phyloP scores from a whole-genome alignment of 352 stramenopile species.

The Bremia lactucae region DNA sequence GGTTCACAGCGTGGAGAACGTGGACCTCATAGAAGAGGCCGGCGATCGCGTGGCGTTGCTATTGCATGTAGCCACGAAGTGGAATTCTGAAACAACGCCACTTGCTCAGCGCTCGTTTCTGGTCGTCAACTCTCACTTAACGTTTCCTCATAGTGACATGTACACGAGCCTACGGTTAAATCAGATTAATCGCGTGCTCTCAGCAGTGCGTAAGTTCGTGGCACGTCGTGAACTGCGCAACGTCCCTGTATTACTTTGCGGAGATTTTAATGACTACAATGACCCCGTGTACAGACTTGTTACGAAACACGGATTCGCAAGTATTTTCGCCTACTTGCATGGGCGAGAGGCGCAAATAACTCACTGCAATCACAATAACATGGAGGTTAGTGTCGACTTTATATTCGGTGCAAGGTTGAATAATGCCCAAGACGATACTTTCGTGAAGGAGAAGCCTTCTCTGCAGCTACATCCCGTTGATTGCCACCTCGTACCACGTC shows the following conservation, averaged over 20 bases:
- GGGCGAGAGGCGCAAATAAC: conserved; percentile 75
- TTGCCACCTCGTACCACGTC: conserved; percentile 53
- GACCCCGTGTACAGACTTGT: conserved; percentile 73
- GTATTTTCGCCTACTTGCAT: conserved; percentile 64
- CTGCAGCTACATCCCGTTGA: conserved; percentile 45
- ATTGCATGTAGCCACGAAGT: conserved; percentile 75
- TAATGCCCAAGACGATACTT: background rate
- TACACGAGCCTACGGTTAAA: conserved; percentile 69
- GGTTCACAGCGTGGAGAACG: conserved; percentile 67
- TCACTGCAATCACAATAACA: conserved; percentile 86
- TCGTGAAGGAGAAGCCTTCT: background rate
- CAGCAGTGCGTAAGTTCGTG: conserved; percentile 60
- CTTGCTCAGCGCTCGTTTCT: conserved; percentile 64
- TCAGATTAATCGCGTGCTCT: conserved; percentile 73
- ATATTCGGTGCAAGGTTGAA: conserved; percentile 62
- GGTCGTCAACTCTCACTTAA: conserved; percentile 78
- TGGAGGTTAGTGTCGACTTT: conserved; percentile 79
- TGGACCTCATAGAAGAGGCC: conserved; percentile 60
- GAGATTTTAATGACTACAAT: conserved; percentile 84
- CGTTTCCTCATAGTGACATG: conserved; percentile 71
- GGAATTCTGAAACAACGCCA: conserved; percentile 36
- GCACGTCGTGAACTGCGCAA: conserved; percentile 46
- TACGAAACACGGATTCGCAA: conserved; percentile 56
- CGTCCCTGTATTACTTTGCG: conserved; percentile 70
- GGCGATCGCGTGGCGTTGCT: conserved; percentile 78